Conservation (phyloP, 2,329 filamentous ascomycete species). For the Colletotrichum kahawae region DNA sequence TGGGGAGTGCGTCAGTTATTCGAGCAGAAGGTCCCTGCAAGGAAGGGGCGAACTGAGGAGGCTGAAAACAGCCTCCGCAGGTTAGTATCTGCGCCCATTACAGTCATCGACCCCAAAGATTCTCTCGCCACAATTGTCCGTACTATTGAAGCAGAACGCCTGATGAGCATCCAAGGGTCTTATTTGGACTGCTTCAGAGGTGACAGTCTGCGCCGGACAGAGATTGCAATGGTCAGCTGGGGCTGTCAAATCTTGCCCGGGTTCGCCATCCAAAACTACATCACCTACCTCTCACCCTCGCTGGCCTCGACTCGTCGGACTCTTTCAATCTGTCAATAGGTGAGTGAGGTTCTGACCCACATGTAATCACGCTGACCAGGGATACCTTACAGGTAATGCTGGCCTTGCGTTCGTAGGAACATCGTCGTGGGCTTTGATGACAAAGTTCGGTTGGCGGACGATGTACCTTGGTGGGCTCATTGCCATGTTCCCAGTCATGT, state of each 20-base stretch:
- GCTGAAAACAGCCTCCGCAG: conserved; percentile 41
- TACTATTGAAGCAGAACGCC: conserved; percentile 29
- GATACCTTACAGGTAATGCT: neutral
- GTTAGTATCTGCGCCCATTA: conserved; percentile 37
- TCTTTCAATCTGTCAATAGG: neutral
- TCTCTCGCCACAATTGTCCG: neutral
- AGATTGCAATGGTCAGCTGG: conserved; percentile 45
- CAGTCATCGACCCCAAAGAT: neutral
- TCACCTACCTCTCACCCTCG: conserved; percentile 46
- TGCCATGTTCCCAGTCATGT: conserved; percentile 41
- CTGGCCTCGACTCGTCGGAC: conserved; percentile 28
- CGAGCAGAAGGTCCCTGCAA: too few species aligned
- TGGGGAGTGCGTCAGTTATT: too few species aligned
- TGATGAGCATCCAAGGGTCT: conserved; percentile 50
- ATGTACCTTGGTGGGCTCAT: conserved; percentile 47
- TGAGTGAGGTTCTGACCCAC: neutral
- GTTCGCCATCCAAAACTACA: conserved; percentile 35
- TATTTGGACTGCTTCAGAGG: conserved; percentile 52
- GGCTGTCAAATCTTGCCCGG: conserved; percentile 45
- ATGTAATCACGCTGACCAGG: neutral
- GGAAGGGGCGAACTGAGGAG: conserved; percentile 51
- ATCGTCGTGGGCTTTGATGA: conserved; percentile 48
- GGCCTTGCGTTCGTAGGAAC: conserved; percentile 43
- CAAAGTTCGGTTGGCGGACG: conserved; percentile 46
- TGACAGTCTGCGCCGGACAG: conserved; percentile 41